Percentiles rank a stretch among this genome's conserved stretches.
Evolutionary conservation across 2,329 filamentous ascomycete genomes (phyloP).

Genomic region (Phyllosticta citriasiana): DNA sequence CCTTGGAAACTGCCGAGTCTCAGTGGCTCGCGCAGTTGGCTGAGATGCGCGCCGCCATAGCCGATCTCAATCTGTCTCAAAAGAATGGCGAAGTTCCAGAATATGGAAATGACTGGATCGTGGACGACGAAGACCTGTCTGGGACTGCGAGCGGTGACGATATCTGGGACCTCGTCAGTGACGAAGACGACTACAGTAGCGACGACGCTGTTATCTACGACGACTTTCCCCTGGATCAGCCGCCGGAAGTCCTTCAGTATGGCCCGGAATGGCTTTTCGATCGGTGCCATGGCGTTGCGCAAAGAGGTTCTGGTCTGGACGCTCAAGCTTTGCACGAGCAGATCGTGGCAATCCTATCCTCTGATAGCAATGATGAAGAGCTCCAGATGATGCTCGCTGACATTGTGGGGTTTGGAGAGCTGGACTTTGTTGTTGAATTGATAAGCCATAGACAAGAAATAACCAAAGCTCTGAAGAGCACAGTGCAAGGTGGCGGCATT

Average conservation of each 20-base stretch:
- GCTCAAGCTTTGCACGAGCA: constrained; percentile 65
- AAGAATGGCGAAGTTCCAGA: constrained; percentile 36
- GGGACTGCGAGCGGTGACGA: constrained; percentile 61
- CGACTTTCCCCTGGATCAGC: constrained; percentile 14
- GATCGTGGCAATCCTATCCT: constrained; percentile 62
- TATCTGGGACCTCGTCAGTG: constrained; percentile 86
- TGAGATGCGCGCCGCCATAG: constrained; percentile 78
- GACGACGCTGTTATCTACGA: constrained; percentile 51
- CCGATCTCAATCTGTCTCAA: constrained; percentile 52
- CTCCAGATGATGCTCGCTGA: constrained; percentile 86
- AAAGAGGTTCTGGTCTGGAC: constrained; percentile 55
- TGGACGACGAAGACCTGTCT: constrained; percentile 56
- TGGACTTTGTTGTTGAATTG: constrained; percentile 89
- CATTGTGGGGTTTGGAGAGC: constrained; percentile 81
- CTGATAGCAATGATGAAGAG: constrained; percentile 62
- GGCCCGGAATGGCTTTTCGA: constrained; percentile 59
- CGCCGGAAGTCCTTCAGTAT: constrained; percentile 31
- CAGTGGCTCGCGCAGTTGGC: constrained; percentile 80
- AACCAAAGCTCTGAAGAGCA: constrained; percentile 22
- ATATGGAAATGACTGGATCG: constrained; percentile 49
- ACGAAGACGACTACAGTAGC: constrained; percentile 56
- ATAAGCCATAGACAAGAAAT: constrained; percentile 67
- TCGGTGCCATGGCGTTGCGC: constrained; percentile 58
- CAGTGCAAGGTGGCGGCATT: constrained; percentile 34
- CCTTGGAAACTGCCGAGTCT: constrained; percentile 37